These are phyloP conservation scores for Annulohypoxylon stygium DNA, from an alignment of 495 filamentous ascomycete species.

Conservation along the genomic window DNA sequence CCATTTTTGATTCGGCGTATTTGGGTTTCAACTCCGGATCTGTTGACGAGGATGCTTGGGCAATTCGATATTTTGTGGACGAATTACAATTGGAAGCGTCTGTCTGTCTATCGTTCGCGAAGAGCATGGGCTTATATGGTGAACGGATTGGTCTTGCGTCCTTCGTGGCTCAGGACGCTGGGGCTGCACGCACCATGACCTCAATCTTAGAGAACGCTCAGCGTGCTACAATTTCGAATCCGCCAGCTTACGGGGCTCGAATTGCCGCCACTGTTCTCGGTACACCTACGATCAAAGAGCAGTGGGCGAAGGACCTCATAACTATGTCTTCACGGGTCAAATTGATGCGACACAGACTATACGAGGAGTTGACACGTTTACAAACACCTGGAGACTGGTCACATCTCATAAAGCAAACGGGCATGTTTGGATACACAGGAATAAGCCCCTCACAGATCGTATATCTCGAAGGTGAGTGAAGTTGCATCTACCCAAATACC, in stretches of 20 bases:
- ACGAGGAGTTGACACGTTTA: constrained; percentile 58
- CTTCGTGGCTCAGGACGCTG: constrained; percentile 13
- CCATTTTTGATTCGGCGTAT: constrained; percentile 70
- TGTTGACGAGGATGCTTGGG: constrained; percentile 66
- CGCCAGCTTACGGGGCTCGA: constrained; percentile 62
- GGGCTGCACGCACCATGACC: constrained; percentile 54
- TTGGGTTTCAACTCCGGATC: constrained; percentile 67
- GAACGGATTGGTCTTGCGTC: constrained; percentile 66
- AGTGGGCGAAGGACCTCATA: constrained; percentile 65
- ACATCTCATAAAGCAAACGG: constrained; percentile 61
- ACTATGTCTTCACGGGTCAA: constrained; percentile 67
- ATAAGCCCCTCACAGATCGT: constrained; percentile 11
- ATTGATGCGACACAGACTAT: constrained; percentile 59
- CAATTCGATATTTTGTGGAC: constrained; percentile 62
- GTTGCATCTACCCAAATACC: background rate
- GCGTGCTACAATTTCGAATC: constrained; percentile 62
- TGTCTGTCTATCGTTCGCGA: constrained; percentile 67
- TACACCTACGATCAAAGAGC: constrained; percentile 54
- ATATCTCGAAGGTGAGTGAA: constrained; percentile 14
- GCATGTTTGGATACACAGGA: constrained; percentile 58
- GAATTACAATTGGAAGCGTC: constrained; percentile 57
- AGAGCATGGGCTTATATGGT: constrained; percentile 70
- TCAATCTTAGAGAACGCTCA: constrained; percentile 20
- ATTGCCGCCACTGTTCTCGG: constrained; percentile 65
- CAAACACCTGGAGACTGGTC: constrained; percentile 65